A percentile compares a stretch with the other conserved stretches of the same genome.
These are phyloP conservation scores for Phanerochaete carnosa DNA, from an alignment of 768 basidiomycete genomes.

Conservation along the genomic window DNA sequence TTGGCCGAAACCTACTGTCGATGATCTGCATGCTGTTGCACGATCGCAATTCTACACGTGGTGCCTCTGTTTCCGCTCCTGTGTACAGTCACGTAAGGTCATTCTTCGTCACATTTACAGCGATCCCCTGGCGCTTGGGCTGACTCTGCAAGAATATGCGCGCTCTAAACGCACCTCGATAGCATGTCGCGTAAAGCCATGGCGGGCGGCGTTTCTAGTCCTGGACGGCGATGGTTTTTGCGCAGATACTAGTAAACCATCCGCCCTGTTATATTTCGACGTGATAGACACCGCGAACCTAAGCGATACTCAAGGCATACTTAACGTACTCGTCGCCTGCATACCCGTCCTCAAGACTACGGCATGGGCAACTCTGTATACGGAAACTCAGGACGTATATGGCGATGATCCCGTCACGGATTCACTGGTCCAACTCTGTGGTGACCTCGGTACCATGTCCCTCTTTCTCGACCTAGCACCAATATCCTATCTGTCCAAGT, in stretches of 20 bases:
- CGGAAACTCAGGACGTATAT: constrained; percentile 15
- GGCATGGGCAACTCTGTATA: constrained; percentile 11
- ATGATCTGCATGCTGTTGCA: background rate
- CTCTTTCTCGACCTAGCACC: constrained; percentile 42
- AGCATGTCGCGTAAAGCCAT: constrained; percentile 3
- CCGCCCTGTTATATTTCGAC: constrained; percentile 16
- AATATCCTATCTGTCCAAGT: constrained; percentile 36
- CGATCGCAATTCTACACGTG: constrained; percentile 9
- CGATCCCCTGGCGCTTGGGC: constrained; percentile 14
- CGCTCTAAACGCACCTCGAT: background rate
- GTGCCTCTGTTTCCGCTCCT: constrained; percentile 3
- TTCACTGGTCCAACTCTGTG: constrained; percentile 30
- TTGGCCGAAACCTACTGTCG: background rate
- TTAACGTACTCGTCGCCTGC: constrained; percentile 18
- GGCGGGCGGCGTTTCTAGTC: constrained; percentile 5
- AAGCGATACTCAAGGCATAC: constrained; percentile 17
- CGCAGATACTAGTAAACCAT: background rate
- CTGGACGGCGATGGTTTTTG: constrained; percentile 13
- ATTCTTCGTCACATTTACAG: constrained; percentile 13
- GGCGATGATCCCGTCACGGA: constrained; percentile 27
- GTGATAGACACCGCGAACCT: constrained; percentile 22
- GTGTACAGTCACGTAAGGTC: background rate
- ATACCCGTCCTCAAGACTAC: constrained; percentile 12
- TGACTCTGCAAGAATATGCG: constrained; percentile 1
- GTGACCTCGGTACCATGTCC: constrained; percentile 38